Base-by-base conservation (phyloP, 257 asterid genomes). In the Nicotiana attenuata region DNA sequence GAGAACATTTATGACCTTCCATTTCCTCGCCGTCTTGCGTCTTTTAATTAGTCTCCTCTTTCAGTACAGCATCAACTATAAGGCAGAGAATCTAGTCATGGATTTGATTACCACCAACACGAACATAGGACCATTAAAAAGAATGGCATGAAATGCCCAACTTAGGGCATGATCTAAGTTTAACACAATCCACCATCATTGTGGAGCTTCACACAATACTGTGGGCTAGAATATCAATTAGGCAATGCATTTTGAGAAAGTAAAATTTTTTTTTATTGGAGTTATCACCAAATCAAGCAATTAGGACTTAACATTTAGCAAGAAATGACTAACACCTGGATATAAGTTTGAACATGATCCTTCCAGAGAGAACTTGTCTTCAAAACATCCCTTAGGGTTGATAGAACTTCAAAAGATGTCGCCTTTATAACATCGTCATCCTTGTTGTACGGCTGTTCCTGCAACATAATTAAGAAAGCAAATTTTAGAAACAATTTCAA, bases 341-440 rank as follows among this genome's bases (percentile, higher is more conserved):
- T 96, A 84, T 96, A 96, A 63, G 99, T 94, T 78, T 94, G 98
- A 78, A 96, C 98, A 47, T 96, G 98, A 88, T 96, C 99, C 78
- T 97, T 88, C 99, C 99, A 96, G 38, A 96, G 93, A 1, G 98
- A 91, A 84, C 97, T 96, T 71, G 97, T 89, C 88, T 93, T 96
- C 88, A 96, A 68, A 85, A 94, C 97, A 86, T 94, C 98, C 85
- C 98, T 90, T 85, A 96, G 85, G 77, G 98, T 94, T 82, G 98
- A 92, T 88, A 96, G 93, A 81, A 96, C 98, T 90, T 93, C 99
- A 93, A 91, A 93, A 38, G 94, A 91, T 63, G 98, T 96, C 65
- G 99, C 98, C 89, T 96, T 96, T 16, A 96, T 92, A 85, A 96
- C 85, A 85, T 93, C 98, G 52, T 94, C 93, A 76, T 93, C 99